Evolutionary conservation across 768 basidiomycete genomes (phyloP).

Genomic region (Auriscalpium vulgare): DNA sequence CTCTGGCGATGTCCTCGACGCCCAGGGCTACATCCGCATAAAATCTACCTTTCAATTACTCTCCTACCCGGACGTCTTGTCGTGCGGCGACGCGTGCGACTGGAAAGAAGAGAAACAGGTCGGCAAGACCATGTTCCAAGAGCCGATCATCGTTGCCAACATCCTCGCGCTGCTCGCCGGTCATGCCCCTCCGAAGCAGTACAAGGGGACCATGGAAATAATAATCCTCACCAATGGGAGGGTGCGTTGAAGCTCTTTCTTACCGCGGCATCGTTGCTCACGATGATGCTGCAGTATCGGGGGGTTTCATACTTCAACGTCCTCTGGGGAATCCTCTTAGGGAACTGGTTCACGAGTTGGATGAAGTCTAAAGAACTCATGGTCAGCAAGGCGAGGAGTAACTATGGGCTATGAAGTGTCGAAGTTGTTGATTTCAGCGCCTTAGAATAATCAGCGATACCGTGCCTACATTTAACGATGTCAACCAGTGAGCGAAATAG

Average conservation of each 20-base stretch:
- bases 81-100: conserved; percentile 57
- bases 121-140: conserved; percentile 39
- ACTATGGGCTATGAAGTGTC: neutral
- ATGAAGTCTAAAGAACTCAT: conserved; percentile 10
- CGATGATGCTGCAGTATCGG: neutral
- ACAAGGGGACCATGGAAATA: conserved; percentile 42
- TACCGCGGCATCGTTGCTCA: neutral
- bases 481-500: too few species aligned
- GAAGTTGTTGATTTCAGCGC: too few species aligned
- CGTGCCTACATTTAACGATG: too few species aligned
- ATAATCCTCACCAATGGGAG: conserved; percentile 29
- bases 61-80: conserved; percentile 48
- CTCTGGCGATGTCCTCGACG: conserved; percentile 22
- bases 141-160: conserved; percentile 38
- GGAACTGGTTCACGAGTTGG: conserved; percentile 11
- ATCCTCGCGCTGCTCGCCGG: conserved; percentile 36
- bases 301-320: conserved; percentile 6
- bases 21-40: conserved; percentile 40
- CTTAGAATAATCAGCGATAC: too few species aligned
- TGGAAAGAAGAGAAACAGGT: conserved; percentile 57
- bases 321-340: conserved; percentile 11
- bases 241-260: conserved; percentile 9
- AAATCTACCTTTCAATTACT: conserved; percentile 48
- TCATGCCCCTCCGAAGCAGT: conserved; percentile 27
- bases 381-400: neutral